Base-by-base conservation (phyloP, 2,329 filamentous ascomycete species). In the Plectosphaerella plurivora region DNA sequence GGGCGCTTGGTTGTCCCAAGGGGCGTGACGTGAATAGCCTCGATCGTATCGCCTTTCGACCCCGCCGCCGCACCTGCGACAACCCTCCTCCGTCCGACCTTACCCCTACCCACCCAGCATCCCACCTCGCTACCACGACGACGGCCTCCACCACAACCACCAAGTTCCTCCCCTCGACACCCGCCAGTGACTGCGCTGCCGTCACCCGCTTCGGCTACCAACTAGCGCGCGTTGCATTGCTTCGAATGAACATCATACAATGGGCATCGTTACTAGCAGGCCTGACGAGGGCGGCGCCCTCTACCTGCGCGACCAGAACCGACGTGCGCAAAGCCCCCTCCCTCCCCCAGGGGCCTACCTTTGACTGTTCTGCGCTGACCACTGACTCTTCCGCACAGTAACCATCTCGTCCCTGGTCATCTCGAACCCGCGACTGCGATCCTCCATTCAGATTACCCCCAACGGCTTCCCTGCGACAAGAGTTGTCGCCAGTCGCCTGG, bases 261-360 rank as follows among this genome's bases (percentile, higher is more conserved):
- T 99, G 94, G 94, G 94, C 67, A 91, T 88, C 76, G 86, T 97
- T 72, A 87, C 84, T 70, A 97, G 92, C 78, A 88, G 86, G 72
- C 85, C 87, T 64, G 92, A 96, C 63, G 92, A 97, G 65, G 89
- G 85, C 68, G 81, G 84, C 62, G 74, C 83, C 63, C 76, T 97
- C 68, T 95, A 88, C 70, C 78, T 97, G 67, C 88, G 89, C 75
- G 94, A 99, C 69, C 94, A 96, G 78, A 89, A 83, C 69, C 86
- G 91, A 80, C 84, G 94, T 97, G 80, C 68, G 87, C 63, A 63
- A 33, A 53, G 55, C 55, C 51, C 49, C 53, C 46, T 52, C 48
- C 46, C 59, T 65, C 46, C 55, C 35, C 42, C 39, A 35, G 33
- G 28, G 41, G 53, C 54, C 45, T 54, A 51, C 56, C 50, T 53